These are phyloP conservation scores for Macrocystidia cucumis DNA, from an alignment of 1,284 basidiomycete species.

Conservation along the genomic window DNA sequence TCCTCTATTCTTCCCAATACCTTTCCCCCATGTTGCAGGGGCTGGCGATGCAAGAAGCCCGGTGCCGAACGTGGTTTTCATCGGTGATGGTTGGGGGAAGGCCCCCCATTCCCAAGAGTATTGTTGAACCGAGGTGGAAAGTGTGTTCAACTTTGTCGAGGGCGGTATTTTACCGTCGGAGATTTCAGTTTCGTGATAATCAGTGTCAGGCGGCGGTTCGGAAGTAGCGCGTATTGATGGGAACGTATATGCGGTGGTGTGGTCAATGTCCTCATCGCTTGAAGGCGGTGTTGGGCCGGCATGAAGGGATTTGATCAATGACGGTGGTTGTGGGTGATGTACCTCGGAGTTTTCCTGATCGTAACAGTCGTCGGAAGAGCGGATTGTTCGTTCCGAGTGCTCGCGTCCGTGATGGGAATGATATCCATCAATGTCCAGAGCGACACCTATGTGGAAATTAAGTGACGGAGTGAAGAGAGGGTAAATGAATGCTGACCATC, in stretches of 20 bases:
- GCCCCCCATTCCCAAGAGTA: constrained; percentile 86
- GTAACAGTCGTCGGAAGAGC: constrained; percentile 15
- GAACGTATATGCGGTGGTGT: constrained; percentile 16
- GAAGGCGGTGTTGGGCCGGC: neutral
- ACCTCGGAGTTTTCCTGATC: constrained; percentile 1
- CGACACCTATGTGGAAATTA: constrained; percentile 36
- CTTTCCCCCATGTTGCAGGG: constrained; percentile 12
- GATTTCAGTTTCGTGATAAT: constrained; percentile 11
- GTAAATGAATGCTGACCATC: constrained; percentile 35
- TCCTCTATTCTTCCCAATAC: constrained; percentile 13
- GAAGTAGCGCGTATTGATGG: constrained; percentile 43
- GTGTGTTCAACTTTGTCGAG: constrained; percentile 11
- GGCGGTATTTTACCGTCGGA: constrained; percentile 10
- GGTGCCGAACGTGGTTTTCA: constrained; percentile 43
- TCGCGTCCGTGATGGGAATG: constrained; percentile 44
- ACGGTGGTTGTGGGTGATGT: constrained; percentile 1
- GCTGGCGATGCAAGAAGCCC: constrained; percentile 11
- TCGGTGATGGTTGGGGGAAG: constrained; percentile 72
- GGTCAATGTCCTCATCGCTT: neutral
- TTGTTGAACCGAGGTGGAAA: constrained; percentile 38
- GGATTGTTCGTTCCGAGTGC: constrained; percentile 26
- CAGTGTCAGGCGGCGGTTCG: constrained; percentile 43
- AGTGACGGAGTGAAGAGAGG: constrained; percentile 5
- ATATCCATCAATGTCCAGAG: constrained; percentile 63
- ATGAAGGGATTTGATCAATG: no score